Base-by-base conservation (phyloP, 2,329 filamentous ascomycete genomes). In the Phymatotrichopsis omnivora region DNA sequence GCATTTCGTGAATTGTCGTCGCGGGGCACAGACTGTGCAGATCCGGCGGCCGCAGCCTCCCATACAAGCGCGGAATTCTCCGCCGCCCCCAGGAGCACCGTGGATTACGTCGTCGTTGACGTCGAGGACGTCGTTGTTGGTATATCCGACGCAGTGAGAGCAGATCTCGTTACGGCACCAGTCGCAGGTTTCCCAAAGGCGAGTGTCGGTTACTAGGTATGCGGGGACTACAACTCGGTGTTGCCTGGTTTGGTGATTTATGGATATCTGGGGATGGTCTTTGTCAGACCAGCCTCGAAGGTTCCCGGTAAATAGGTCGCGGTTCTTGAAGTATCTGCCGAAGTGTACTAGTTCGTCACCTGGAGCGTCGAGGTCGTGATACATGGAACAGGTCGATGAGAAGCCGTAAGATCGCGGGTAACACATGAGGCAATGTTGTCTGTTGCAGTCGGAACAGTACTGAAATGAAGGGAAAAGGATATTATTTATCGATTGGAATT, bases 101-200 rank as follows among this genome's bases (percentile, higher is more conserved):
- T 20, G 16, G 3, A 27, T 8, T 8, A 36, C 10, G 7, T 20
- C 3, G 14, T 44, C 48, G n/a, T n/a, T n/a, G n/a, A n/a, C 35
- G 2, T 20, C 20, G 3, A 27, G 10, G 11, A 36, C 10, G 7
- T 20, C 3, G 14, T 44, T 45, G 5, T 40, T 40, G 11, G 48
- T 45, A 12, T 51, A 51, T 3, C 41, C 45, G 3, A 51, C 40
- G 7, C 48, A 51, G 6, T 39, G 27, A 8, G 48, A 33, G 7
- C 48, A 51, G 2, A 23, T n/a, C 3, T 33, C 29, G 2, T 17
- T 23, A 3, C 16, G 14, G 12, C 48, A 51, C n/a, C 39, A 32
- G 10, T 30, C 27, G 8, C 48, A 51, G 7, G n/a, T 11, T 28
- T 51, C 48, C 28, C 29, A 41, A 11, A 51, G 40, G 4, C 48